These are phyloP conservation scores for Phytopythium boreale DNA, from an alignment of 352 stramenopile species.

Conservation along the genomic window DNA sequence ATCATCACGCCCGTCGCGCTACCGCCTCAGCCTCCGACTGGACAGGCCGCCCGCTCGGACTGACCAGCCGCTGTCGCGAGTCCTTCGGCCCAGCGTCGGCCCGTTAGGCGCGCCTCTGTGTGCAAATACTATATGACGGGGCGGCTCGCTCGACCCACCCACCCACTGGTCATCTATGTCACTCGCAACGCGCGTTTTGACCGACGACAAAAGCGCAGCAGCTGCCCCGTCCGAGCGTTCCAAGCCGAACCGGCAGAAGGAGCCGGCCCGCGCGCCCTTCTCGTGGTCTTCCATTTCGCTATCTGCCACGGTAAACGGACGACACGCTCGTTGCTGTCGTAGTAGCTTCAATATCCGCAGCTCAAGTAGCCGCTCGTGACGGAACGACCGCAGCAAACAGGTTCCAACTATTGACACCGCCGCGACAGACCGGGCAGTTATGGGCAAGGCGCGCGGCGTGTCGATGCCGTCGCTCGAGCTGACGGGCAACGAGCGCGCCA, in stretches of 20 bases:
- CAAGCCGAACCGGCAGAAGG: background rate
- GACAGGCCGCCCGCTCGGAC: background rate
- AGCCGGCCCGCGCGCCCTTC: background rate
- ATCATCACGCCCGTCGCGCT: conserved; percentile 4
- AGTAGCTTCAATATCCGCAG: background rate
- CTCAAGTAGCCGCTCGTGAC: background rate
- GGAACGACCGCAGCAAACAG: background rate
- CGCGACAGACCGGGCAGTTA: background rate
- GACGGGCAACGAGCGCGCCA: conserved; percentile 18
- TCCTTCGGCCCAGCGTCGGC: background rate
- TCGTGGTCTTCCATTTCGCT: conserved; percentile 1
- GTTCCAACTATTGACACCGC: background rate
- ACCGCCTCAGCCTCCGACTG: background rate
- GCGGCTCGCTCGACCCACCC: background rate
- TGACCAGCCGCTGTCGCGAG: background rate
- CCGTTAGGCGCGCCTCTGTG: background rate
- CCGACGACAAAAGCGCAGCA: background rate
- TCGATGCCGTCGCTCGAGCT: conserved; percentile 27
- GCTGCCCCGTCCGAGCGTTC: background rate
- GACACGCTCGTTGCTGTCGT: background rate
- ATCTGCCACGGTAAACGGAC: background rate
- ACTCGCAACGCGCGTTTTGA: background rate
- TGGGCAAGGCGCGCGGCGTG: conserved; percentile 14
- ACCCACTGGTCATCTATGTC: background rate
- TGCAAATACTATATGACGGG: background rate